Evolutionary conservation across 768 basidiomycete species (phyloP).

Genomic region (Amanita exitialis): DNA sequence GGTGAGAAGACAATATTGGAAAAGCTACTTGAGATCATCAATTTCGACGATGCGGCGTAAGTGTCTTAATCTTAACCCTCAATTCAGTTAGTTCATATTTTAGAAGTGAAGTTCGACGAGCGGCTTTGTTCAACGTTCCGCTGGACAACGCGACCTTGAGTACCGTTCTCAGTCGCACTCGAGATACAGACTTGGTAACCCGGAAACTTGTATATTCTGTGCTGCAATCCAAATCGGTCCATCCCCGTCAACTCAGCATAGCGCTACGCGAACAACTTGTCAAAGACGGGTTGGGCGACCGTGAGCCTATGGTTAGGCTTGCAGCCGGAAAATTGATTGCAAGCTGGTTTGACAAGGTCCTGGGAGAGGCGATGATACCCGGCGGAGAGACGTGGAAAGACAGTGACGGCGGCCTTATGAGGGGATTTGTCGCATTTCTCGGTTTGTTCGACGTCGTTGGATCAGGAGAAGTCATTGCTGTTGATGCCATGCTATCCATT

Average conservation of each 20-base stretch:
- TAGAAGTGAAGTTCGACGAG: constrained; percentile 80
- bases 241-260: constrained; percentile 67
- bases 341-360: constrained; percentile 69
- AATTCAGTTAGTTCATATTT: not conserved
- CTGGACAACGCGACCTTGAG: constrained; percentile 51
- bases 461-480: constrained; percentile 59
- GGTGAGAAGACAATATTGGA: constrained; percentile 48
- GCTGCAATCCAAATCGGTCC: constrained; percentile 41
- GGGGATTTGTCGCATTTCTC: constrained; percentile 33
- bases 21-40: constrained; percentile 57
- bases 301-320: constrained; percentile 74
- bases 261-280: constrained; percentile 78
- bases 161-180: constrained; percentile 64
- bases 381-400: constrained; percentile 24
- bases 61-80: constrained; percentile 11
- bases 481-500: constrained; percentile 72
- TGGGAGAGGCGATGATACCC: constrained; percentile 23
- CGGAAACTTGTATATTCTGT: constrained; percentile 75
- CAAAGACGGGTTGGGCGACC: constrained; percentile 83
- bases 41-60: constrained; percentile 63
- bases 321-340: constrained; percentile 73
- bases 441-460: constrained; percentile 55
- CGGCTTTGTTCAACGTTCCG: constrained; percentile 72
- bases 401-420: constrained; percentile 39
- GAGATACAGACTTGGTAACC: constrained; percentile 75